Evolutionary conservation across 2,329 filamentous ascomycete species (phyloP), one percentile per base, ranked within the genome.

Genomic region (Alternaria sp.): DNA sequence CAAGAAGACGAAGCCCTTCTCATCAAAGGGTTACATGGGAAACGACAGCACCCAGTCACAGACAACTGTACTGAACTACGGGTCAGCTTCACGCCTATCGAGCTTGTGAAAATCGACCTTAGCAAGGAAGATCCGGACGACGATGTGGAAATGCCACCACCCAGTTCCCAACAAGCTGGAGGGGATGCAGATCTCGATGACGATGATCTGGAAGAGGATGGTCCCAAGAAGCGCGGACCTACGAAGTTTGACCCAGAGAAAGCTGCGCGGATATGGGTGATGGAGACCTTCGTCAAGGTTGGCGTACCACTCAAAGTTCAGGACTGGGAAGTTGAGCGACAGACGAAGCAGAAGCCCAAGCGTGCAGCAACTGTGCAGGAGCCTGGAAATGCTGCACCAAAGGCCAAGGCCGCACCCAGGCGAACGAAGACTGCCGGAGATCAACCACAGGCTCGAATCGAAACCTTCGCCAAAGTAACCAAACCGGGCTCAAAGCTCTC

Each of bases 51-150:
- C 77, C 85, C 87, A 44, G 89, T 87, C 54, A 94, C 90, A 0
- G 94, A 96, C 73, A 88, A 85, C 1, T 87, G 89, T 5, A 85
- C 89, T 2, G 94, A 98, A 75, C 77, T 97, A 10, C 89, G 94
- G 7, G 80, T 98, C 22, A 89, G 91, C 2, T 96, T 91, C 72
- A 83, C 90, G 5, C 95, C 95, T 0, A 84, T 88, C 2, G 86
- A 91, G 30, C 85, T 97, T 16, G 92, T 97, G 3, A 88, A 89
- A 0, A 85, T 98, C 40, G 89, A 97, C 71, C 80, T 97, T 25
- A 86, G 88, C 11, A 83, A 85, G 0, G 94, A 97, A 74, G 85
- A 88, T 30, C 89, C 92, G 16, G 90, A 92, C 54, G 88, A 92
- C 38, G 89, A 92, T 10, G 81, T 87, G 14, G 77, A 80, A 3